Conservation (phyloP, 2,329 filamentous ascomycete genomes). For the Neonectria magnoliae region DNA sequence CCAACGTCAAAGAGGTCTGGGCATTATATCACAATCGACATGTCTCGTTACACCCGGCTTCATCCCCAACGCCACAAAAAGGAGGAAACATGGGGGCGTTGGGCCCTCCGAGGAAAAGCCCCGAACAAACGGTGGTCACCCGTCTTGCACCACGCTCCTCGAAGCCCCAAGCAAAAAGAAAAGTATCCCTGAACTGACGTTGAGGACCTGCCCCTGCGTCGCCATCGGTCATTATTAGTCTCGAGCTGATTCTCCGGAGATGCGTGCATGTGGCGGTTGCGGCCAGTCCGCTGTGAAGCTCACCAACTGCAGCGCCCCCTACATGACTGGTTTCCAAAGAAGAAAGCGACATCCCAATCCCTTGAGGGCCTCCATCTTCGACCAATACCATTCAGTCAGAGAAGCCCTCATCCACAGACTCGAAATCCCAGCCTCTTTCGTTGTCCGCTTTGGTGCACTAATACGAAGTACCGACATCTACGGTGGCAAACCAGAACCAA, state of each 20-base stretch:
- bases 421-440: not conserved
- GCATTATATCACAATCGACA: slow-evolving; percentile 11
- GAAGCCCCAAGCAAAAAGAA: not conserved
- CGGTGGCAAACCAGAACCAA: not conserved
- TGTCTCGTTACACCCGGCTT: slow-evolving; percentile 2
- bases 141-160: not conserved
- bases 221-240: not conserved
- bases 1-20: not conserved
- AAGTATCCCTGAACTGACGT: not conserved
- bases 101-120: not conserved
- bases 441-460: not conserved
- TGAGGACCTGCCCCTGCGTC: not conserved
- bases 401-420: not conserved
- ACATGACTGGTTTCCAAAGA: not conserved
- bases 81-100: not conserved
- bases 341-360: not conserved
- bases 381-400: not conserved
- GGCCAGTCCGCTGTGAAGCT: not conserved
- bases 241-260: not conserved
- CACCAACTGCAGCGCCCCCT: not conserved
- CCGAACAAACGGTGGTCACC: not conserved
- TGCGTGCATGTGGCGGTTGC: not conserved
- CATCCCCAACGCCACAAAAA: not conserved
- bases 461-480: not conserved
- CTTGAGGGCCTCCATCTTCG: not conserved